Evolutionary conservation across 2,329 filamentous ascomycete genomes (phyloP).

Genomic region (Cryphonectria radicalis): DNA sequence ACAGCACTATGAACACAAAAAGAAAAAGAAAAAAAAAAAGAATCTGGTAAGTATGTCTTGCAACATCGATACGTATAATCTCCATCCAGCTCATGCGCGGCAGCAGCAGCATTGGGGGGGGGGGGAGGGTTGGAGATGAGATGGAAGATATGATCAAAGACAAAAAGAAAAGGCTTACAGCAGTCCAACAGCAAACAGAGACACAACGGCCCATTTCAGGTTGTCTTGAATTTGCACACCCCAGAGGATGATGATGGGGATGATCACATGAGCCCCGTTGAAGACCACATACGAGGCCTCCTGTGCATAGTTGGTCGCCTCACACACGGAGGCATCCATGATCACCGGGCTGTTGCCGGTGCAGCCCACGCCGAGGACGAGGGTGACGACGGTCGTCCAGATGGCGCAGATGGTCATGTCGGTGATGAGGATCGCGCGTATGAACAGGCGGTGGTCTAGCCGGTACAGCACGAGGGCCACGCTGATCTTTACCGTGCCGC

Average conservation of each 20-base stretch:
- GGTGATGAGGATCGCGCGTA: conserved; percentile 19
- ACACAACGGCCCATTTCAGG: conserved; percentile 24
- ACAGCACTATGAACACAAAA: conserved; percentile 12
- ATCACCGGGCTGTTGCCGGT: conserved; percentile 4
- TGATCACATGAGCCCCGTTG: conserved; percentile 21
- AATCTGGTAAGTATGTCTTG: not conserved
- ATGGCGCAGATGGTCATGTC: conserved; percentile 23
- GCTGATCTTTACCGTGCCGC: conserved; percentile 26
- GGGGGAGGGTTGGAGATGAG: not conserved
- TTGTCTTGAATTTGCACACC: conserved; percentile 20
- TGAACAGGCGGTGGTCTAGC: conserved; percentile 19
- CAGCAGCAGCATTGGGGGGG: no score
- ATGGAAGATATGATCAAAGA: not conserved
- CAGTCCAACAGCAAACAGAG: conserved; percentile 26
- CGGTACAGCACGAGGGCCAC: conserved; percentile 27
- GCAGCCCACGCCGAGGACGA: conserved; percentile 26
- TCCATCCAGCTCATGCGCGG: not conserved
- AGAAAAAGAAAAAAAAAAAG: no score
- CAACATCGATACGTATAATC: not conserved
- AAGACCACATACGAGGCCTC: conserved; percentile 27
- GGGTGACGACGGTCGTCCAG: conserved; percentile 22
- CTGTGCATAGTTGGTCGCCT: conserved; percentile 22
- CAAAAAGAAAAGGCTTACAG: conserved; percentile 17
- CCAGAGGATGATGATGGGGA: conserved; percentile 28
- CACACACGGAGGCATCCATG: conserved; percentile 16